Evolutionary conservation across 2,329 filamentous ascomycete species (phyloP).

Genomic region (Dothiorella sarmentorum): DNA sequence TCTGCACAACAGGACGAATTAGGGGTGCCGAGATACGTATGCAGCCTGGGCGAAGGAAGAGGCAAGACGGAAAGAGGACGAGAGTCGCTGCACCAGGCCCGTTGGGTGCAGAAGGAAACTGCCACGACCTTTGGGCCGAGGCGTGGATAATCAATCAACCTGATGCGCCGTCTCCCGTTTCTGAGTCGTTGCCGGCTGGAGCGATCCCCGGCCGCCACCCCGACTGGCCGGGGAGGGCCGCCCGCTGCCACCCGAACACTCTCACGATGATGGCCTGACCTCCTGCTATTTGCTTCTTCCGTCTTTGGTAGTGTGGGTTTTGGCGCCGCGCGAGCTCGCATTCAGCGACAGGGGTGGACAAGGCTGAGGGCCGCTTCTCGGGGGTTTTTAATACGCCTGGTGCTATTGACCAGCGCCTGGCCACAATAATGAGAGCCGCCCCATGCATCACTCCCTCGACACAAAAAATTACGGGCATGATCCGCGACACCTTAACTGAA

Average conservation of each 20-base stretch:
- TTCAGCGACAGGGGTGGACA: not conserved
- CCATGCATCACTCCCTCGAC: too few species aligned
- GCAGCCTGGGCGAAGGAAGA: not conserved
- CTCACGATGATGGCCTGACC: conserved; percentile 12
- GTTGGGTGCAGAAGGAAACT: not conserved
- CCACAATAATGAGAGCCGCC: too few species aligned
- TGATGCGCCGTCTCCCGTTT: not conserved
- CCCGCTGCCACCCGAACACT: conserved; percentile 11
- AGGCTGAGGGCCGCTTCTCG: too few species aligned
- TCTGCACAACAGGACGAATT: not conserved
- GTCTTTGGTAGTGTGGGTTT: not conserved
- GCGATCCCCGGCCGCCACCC: not conserved
- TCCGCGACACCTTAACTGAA: conserved; percentile 6
- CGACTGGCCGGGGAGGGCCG: conserved; percentile 9
- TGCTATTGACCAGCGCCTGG: too few species aligned
- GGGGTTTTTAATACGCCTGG: not conserved
- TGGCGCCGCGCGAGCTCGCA: conserved; percentile 4
- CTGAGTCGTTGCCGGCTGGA: conserved; percentile 10
- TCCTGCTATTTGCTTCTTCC: conserved; percentile 8
- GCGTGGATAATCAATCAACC: conserved; percentile 1
- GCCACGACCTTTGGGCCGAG: conserved; percentile 9
- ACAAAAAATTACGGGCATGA: conserved; percentile 7
- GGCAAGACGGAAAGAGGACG: not conserved
- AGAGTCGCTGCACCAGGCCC: not conserved
- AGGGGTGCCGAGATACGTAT: not conserved